phyloP scores from a whole-genome alignment of 176 grass and related monocot species.

The Eremochloa ophiuroides region DNA sequence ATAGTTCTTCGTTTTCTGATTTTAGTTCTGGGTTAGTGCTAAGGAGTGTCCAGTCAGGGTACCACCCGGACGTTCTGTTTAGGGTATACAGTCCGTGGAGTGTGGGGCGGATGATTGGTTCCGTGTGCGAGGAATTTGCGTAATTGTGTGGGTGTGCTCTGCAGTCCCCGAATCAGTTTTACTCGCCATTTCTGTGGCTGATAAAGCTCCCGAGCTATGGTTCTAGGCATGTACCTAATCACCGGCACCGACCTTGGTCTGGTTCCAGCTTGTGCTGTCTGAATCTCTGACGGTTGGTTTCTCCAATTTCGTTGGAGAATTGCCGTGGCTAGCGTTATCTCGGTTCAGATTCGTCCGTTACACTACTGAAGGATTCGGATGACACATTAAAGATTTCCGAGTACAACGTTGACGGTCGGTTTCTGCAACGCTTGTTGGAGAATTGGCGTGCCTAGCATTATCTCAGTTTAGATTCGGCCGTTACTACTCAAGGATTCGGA shows the following conservation, averaged over 20 bases:
- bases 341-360: no score
- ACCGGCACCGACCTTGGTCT: not conserved
- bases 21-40: not conserved
- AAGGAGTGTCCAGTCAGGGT: not conserved
- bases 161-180: not conserved
- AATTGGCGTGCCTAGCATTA: not conserved
- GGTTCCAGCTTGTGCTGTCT: constrained; percentile 8
- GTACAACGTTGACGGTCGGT: no score
- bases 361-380: no score
- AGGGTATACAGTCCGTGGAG: not conserved
- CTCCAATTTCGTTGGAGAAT: not conserved
- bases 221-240: not conserved
- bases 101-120: not conserved
- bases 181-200: not conserved
- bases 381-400: no score
- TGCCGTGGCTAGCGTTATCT: no score
- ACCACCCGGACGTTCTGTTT: not conserved
- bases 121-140: not conserved
- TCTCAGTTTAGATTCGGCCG: not conserved
- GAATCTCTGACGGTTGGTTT: not conserved
- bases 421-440: no score
- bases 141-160: not conserved
- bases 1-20: not conserved
- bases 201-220: not conserved
- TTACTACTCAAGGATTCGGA: not conserved